These are phyloP conservation scores for Ophiocordyceps camponoti-leonardi DNA, from an alignment of 2,329 filamentous ascomycete species.

Conservation along the genomic window DNA sequence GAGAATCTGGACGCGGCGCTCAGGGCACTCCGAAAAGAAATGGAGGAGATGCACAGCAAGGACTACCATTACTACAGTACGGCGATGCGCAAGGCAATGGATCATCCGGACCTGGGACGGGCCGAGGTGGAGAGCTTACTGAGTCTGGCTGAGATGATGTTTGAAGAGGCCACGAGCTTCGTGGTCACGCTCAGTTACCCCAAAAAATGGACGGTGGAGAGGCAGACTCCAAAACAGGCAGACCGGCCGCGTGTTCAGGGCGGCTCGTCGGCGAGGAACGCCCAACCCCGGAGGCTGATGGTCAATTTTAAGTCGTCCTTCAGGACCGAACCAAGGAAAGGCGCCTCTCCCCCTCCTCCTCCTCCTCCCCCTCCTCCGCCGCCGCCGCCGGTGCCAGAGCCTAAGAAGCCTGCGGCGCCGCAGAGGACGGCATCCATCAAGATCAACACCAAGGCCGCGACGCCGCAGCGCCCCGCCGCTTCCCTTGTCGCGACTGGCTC, in stretches of 20 bases:
- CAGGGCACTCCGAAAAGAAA: constrained; percentile 23
- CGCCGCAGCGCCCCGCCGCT: constrained; percentile 6
- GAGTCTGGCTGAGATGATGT: constrained; percentile 28
- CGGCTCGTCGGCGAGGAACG: neutral
- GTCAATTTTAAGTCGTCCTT: constrained; percentile 21
- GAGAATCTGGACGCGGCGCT: constrained; percentile 42
- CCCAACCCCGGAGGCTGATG: constrained; percentile 6
- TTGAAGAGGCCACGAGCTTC: constrained; percentile 25
- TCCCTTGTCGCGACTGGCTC: neutral
- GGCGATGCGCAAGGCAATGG: constrained; percentile 24
- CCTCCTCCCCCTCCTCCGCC: constrained; percentile 2
- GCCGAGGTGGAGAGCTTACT: constrained; percentile 23
- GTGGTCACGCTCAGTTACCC: constrained; percentile 23
- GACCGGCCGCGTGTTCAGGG: constrained; percentile 15
- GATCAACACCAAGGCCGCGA: constrained; percentile 16
- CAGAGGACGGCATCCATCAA: constrained; percentile 21
- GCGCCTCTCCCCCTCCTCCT: constrained; percentile 5
- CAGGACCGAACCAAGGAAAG: constrained; percentile 16
- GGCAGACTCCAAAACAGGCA: constrained; percentile 16
- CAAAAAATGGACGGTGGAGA: constrained; percentile 22
- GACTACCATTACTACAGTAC: constrained; percentile 21
- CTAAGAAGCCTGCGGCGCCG: constrained; percentile 11
- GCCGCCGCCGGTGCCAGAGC: constrained; percentile 6
- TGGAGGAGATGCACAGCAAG: constrained; percentile 22
- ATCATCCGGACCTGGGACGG: constrained; percentile 21